phyloP scores from a whole-genome alignment of 164 flowering plant genomes.

The grape (Vitis vinifera) region DNA sequence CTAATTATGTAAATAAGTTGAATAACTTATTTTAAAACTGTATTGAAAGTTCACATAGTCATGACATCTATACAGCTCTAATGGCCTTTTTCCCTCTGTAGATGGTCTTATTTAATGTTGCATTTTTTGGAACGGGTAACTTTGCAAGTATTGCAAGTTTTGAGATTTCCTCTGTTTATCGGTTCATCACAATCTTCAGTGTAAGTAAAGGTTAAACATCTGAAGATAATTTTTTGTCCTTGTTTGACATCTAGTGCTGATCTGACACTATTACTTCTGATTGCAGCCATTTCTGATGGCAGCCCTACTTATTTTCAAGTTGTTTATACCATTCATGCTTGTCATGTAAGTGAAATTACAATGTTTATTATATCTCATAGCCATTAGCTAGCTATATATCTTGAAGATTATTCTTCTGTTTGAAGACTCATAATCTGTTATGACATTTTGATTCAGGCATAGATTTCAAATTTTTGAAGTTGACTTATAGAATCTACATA shows the following conservation, averaged over 20 bases:
- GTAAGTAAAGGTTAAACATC: slow-evolving; percentile 44
- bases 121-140: slow-evolving; percentile 96
- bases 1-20: neutral
- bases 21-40: neutral
- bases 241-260: slow-evolving; percentile 2
- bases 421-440: no score
- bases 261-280: slow-evolving; percentile 20
- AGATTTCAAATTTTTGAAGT: neutral
- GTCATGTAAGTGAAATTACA: slow-evolving; percentile 74
- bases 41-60: neutral
- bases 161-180: slow-evolving; percentile 95
- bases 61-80: neutral
- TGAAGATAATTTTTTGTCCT: neutral
- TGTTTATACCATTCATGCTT: slow-evolving; percentile 93
- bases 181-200: slow-evolving; percentile 92
- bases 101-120: slow-evolving; percentile 93
- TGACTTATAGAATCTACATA: neutral
- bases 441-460: neutral
- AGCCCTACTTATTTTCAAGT: slow-evolving; percentile 84
- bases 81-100: slow-evolving; percentile 16
- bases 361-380: neutral
- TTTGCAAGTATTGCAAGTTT: slow-evolving; percentile 99
- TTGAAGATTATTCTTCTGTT: no score
- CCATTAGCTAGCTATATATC: neutral
- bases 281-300: slow-evolving; percentile 99